Evolutionary conservation across 2,329 filamentous ascomycete genomes (phyloP), one percentile per base, ranked within the genome.

Genomic region (Talaromyces funiculosus): DNA sequence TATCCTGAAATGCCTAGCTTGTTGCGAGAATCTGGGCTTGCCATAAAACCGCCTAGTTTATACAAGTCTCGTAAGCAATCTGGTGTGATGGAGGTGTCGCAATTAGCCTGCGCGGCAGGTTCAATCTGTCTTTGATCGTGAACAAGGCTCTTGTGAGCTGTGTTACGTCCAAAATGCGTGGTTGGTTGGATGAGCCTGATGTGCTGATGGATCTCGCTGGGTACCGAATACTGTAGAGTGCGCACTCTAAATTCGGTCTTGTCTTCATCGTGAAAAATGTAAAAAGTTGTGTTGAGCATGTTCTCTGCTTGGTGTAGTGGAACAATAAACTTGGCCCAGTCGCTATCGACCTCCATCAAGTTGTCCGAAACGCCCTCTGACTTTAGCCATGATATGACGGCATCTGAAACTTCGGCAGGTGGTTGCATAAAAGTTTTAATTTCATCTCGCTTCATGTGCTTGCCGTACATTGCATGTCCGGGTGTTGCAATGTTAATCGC

Each of bases 171-270:
- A 61, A 88, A 89, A 40, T 82, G 78, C 3, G 84, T 88, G 0
- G 86, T 88, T 0, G 86, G 86, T 70, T 88, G 84, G 53, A 89
- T 83, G 68, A 87, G 78, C 61, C 84, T 82, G 61, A 89, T 78
- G 66, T 84, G 78, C 45, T 75, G 67, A 57, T 79, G 77, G 7
- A 89, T 71, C 0, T 78, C 71, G 55, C 76, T 76, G 0, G 86
- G 87, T 1, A 89, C 79, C 0, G 84, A 87, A 72, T 89, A 90
- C 51, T 79, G 75, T 16, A 83, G 72, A 4, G 82, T 80, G 45
- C 86, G 80, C 40, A 88, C 77, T 65, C 77, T 80, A 40, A 75
- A 73, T 9, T 72, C 67, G 12, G 75, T 69, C 20, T 72, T 74
- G 12, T 73, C 71, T 12, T 73, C 67, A 64, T 82, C 79, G 62